Base-by-base conservation (phyloP, 257 asterid species). In the Plantago ovata region DNA sequence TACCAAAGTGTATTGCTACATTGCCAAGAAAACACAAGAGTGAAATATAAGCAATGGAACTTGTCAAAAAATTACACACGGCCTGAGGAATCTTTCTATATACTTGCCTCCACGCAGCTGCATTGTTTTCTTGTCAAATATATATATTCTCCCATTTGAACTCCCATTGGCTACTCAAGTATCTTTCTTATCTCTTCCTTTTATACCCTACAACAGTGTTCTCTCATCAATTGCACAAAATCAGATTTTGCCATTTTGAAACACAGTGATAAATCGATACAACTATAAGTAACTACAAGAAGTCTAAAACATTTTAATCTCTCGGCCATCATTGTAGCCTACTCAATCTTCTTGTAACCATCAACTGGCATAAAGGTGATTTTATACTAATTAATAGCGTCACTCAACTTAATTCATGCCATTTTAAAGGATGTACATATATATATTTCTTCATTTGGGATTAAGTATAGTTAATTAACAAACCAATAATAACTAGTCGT, bases 121-220 rank as follows among this genome's bases (percentile, higher is more conserved):
- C 63, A 64, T 61, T 55, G 63, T 70, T 50, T 47, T 28, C 36
- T 28, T 28, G 36, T 28, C 36, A 66, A 36, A 71, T n/a, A n/a
- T n/a, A n/a, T n/a, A 48, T 61, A 50, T 71, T 50, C 63, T 38
- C 58, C 56, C 33, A 10, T 61, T 61, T 61, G 66, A 61, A 66
- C 50, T 65, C 15, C 33, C 13, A 23, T 5, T 24, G 14, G 32
- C 54, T 28, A 28, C 7, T 28, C 7, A 28, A 28, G 36, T 28
- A 28, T 28, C 36, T 28, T 28, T 8, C 36, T 28, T 3, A 28
- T 28, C 36, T 28, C 36, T 28, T n/a, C n/a, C 1, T 1, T 49
- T 49, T 21, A 9, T 10, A 18, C 12, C 28, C 10, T 49, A 19
- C 19, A 49, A 4, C 19, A 49, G 7, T 28, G 18, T 20, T 13